phyloP scores from a whole-genome alignment of 1,284 basidiomycete species.

The Athelia sp. region DNA sequence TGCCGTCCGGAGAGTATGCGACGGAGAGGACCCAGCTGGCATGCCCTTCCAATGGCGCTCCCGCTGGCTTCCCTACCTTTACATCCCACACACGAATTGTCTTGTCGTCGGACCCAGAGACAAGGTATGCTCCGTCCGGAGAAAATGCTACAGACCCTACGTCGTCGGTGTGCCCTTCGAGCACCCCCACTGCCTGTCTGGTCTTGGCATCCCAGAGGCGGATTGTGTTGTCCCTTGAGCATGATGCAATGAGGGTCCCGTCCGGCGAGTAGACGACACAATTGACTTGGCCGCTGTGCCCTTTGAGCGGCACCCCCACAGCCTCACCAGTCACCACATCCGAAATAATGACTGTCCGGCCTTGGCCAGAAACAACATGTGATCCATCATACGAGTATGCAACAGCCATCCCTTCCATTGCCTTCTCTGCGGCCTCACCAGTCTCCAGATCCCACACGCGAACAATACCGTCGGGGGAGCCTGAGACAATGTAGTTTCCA shows the following conservation, averaged over 20 bases:
- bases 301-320: not conserved
- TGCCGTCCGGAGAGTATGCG: not conserved
- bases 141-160: conserved; percentile 12
- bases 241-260: not conserved
- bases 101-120: conserved; percentile 12
- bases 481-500: not conserved
- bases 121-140: conserved; percentile 11
- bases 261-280: not conserved
- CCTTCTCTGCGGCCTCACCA: not conserved
- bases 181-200: not conserved
- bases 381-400: not conserved
- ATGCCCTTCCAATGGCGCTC: not conserved
- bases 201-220: not conserved
- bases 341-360: not conserved
- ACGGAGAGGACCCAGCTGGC: not conserved
- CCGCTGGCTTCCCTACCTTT: conserved; percentile 20
- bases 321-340: not conserved
- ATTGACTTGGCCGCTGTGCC: not conserved
- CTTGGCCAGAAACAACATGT: not conserved
- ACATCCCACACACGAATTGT: conserved; percentile 14
- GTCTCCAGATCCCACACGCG: not conserved
- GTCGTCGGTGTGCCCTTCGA: conserved; percentile 7
- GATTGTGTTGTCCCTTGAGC: not conserved
- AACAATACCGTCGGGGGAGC: not conserved
- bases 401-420: not conserved